These are phyloP conservation scores for Fonsecaea erecta DNA, from an alignment of 2,329 filamentous ascomycete species.

Conservation along the genomic window DNA sequence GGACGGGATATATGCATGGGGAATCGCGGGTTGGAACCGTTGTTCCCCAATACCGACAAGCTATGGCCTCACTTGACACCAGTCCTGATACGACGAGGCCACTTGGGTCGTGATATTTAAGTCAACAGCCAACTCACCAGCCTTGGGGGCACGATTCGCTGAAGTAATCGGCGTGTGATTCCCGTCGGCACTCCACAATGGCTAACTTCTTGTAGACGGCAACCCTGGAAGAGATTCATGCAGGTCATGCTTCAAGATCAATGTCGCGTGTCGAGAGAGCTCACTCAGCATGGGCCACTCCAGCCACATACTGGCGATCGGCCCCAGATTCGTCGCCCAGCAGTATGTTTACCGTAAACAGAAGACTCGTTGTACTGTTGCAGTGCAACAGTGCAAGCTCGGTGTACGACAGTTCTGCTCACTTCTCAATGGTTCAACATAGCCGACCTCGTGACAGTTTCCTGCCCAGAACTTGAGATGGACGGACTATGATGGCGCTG, in stretches of 20 bases:
- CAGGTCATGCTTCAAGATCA: slow-evolving; percentile 9
- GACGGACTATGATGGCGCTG: background rate
- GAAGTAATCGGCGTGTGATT: slow-evolving; percentile 9
- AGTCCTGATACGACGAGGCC: background rate
- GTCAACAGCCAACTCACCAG: background rate
- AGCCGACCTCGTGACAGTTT: background rate
- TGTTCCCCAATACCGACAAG: background rate
- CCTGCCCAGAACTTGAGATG: background rate
- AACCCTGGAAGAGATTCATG: slow-evolving; percentile 14
- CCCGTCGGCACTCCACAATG: background rate
- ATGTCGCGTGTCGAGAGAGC: background rate
- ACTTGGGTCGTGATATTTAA: background rate
- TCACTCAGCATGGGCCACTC: slow-evolving; percentile 10
- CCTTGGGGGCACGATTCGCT: background rate
- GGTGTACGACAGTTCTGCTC: background rate
- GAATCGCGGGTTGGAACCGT: background rate
- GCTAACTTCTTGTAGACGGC: background rate
- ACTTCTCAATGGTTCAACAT: background rate
- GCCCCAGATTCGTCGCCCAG: background rate
- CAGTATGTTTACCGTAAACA: background rate
- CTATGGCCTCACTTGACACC: background rate
- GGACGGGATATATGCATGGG: background rate
- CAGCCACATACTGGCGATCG: background rate
- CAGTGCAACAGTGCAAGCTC: background rate
- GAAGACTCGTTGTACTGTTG: background rate